These are phyloP conservation scores for Elsinoe fawcettii DNA, from an alignment of 2,329 filamentous ascomycete genomes.

Conservation along the genomic window DNA sequence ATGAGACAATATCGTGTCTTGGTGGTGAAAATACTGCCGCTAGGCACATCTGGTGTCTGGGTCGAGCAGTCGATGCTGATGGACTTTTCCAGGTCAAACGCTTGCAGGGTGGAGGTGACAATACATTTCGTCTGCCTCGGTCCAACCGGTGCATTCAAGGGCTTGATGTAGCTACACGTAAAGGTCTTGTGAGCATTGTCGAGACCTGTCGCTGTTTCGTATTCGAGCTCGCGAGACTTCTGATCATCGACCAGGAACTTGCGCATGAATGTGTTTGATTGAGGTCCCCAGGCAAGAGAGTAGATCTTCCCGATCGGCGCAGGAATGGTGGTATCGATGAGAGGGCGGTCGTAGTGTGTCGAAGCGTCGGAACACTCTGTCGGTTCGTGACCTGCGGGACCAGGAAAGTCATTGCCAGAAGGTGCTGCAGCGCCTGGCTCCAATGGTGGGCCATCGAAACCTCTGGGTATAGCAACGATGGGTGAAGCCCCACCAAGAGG, in stretches of 20 bases:
- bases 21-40: constrained; percentile 79
- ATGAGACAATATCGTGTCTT: constrained; percentile 94
- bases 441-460: constrained; percentile 29
- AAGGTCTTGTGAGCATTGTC: constrained; percentile 64
- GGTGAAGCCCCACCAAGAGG: constrained; percentile 32
- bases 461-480: constrained; percentile 29
- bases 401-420: constrained; percentile 63
- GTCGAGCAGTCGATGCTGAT: constrained; percentile 76
- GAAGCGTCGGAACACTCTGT: constrained; percentile 77
- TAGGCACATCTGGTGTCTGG: constrained; percentile 90
- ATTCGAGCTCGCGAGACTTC: constrained; percentile 79
- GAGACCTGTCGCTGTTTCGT: constrained; percentile 70
- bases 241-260: constrained; percentile 82
- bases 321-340: constrained; percentile 78
- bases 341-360: constrained; percentile 72
- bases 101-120: constrained; percentile 75
- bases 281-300: constrained; percentile 74
- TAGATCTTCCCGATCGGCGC: constrained; percentile 91
- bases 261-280: constrained; percentile 70
- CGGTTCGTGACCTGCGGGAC: constrained; percentile 69
- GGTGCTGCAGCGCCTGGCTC: constrained; percentile 31
- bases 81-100: constrained; percentile 77
- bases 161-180: constrained; percentile 84
- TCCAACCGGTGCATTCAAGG: constrained; percentile 72
- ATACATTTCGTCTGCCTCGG: constrained; percentile 94